These are phyloP conservation scores for Suhomyces prunicola DNA, from an alignment of 805 yeast genomes.

Conservation along the genomic window DNA sequence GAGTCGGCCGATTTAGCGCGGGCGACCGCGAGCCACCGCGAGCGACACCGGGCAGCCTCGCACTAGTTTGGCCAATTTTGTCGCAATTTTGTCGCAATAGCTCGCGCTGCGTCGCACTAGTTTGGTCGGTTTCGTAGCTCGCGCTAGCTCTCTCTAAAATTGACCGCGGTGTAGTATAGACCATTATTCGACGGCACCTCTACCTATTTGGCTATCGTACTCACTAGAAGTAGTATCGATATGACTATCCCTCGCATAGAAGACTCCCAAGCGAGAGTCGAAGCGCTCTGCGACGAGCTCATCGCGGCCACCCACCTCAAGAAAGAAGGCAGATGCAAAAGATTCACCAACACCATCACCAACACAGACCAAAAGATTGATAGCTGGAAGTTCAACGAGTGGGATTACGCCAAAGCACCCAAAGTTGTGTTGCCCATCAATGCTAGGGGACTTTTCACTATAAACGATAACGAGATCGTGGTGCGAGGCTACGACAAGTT, in stretches of 20 bases:
- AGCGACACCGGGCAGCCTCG: too few relatives aligned
- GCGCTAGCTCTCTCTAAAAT: neutral
- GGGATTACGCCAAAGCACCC: conserved; percentile 65
- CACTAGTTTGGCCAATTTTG: too few relatives aligned
- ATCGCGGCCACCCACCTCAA: conserved; percentile 14
- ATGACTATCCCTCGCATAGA: neutral
- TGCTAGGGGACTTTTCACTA: conserved; percentile 81
- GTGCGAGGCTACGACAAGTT: conserved; percentile 94
- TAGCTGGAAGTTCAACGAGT: conserved; percentile 84
- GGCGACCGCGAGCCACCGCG: too few relatives aligned
- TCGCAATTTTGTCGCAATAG: too few relatives aligned
- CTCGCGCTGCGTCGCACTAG: too few relatives aligned
- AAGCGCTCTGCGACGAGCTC: conserved; percentile 11
- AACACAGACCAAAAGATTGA: conserved; percentile 10
- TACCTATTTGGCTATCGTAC: neutral
- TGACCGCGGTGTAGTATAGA: too few relatives aligned
- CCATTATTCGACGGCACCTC: too few relatives aligned
- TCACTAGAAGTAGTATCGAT: neutral
- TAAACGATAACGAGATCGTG: conserved; percentile 47
- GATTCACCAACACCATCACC: conserved; percentile 11
- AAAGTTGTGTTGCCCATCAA: conserved; percentile 58
- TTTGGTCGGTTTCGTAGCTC: neutral
- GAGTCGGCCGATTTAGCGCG: too few relatives aligned
- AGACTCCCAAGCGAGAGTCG: neutral
- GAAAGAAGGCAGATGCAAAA: conserved; percentile 21